These are phyloP conservation scores for Pseudocercospora vitis DNA, from an alignment of 2,329 filamentous ascomycete genomes.

Conservation along the genomic window DNA sequence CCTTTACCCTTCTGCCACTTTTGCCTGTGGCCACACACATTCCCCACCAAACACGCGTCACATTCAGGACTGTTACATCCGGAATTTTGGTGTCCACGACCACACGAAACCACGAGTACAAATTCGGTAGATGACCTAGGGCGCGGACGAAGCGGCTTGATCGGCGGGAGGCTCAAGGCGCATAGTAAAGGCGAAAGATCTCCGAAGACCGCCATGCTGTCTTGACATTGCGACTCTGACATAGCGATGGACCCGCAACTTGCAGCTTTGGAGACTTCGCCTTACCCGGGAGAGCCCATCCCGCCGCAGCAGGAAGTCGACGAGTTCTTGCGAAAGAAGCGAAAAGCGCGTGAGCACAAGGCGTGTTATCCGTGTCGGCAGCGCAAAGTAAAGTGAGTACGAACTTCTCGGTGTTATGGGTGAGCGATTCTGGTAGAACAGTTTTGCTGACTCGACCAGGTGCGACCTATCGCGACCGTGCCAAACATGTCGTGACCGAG, in stretches of 20 bases:
- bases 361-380: constrained; percentile 54
- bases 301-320: constrained; percentile 49
- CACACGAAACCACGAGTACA: too few species aligned
- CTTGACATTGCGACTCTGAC: constrained; percentile 7
- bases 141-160: too few species aligned
- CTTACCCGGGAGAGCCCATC: constrained; percentile 15
- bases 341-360: constrained; percentile 55
- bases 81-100: too few species aligned
- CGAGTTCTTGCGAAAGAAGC: constrained; percentile 51
- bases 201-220: constrained; percentile 1
- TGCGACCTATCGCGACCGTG: constrained; percentile 51
- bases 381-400: constrained; percentile 40
- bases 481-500: constrained; percentile 52
- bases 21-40: too few species aligned
- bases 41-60: not conserved
- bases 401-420: too few species aligned
- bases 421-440: too few species aligned
- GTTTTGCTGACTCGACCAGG: constrained; percentile 32
- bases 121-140: too few species aligned
- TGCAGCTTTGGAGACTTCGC: constrained; percentile 19
- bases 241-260: constrained; percentile 26
- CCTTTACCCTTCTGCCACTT: too few species aligned
- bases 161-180: not conserved
- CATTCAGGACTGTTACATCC: not conserved
- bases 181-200: not conserved